Evolutionary conservation across 176 grass and related monocot species (phyloP).

Genomic region (Bothriochloa decipiens): DNA sequence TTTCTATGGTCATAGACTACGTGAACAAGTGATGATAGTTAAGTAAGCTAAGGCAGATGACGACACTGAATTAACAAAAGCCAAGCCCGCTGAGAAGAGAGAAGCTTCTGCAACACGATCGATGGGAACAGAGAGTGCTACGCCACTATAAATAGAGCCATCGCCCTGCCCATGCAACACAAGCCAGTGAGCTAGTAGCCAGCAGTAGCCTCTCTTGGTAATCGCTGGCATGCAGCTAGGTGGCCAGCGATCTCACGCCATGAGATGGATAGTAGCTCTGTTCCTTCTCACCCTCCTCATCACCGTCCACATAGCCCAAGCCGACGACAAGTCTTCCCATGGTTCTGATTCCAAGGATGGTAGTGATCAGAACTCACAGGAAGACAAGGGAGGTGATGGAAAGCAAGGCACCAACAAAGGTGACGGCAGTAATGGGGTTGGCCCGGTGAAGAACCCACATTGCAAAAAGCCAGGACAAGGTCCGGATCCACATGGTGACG

Average conservation of each 20-base stretch:
- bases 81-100: not conserved
- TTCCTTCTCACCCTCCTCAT: constrained; percentile 25
- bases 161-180: not conserved
- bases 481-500: not conserved
- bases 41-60: not conserved
- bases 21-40: not conserved
- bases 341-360: not conserved
- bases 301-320: constrained; percentile 22
- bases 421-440: constrained; percentile 10
- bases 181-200: constrained; percentile 8
- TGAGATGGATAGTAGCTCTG: constrained; percentile 33
- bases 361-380: not conserved
- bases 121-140: not conserved
- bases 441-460: constrained; percentile 23
- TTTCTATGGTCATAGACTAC: not conserved
- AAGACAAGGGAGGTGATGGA: not conserved
- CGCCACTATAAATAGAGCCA: constrained; percentile 36
- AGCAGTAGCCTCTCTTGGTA: not conserved
- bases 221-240: not conserved
- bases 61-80: constrained; percentile 30
- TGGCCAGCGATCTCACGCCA: constrained; percentile 17
- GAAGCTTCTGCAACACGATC: not conserved
- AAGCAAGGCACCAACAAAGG: not conserved
- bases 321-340: not conserved
- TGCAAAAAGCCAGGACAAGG: constrained; percentile 4